Evolutionary conservation across 2,329 filamentous ascomycete species (phyloP).

Genomic region (Diaporthe ilicicola): DNA sequence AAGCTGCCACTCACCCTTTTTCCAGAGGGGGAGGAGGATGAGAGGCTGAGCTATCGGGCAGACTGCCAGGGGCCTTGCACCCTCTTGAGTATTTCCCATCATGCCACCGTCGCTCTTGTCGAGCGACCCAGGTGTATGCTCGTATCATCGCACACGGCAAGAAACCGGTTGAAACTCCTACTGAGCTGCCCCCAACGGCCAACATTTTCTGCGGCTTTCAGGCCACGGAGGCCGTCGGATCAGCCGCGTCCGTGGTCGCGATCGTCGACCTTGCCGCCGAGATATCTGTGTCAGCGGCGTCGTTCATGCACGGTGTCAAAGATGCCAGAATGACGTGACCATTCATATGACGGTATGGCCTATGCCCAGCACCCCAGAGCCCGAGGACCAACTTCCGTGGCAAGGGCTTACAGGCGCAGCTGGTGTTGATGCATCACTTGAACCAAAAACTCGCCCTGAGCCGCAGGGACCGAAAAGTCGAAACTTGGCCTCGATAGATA

Average conservation of each 20-base stretch:
- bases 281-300: neutral
- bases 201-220: neutral
- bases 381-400: neutral
- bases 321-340: conserved; percentile 14
- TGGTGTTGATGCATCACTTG: too few relatives aligned
- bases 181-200: neutral
- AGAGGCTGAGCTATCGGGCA: neutral
- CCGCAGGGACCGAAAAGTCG: too few relatives aligned
- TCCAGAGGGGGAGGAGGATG: too few relatives aligned
- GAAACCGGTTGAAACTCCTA: too few relatives aligned
- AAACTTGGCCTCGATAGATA: too few relatives aligned
- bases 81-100: neutral
- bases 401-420: too few relatives aligned
- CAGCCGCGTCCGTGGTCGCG: neutral
- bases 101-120: neutral
- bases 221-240: neutral
- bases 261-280: neutral
- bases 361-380: neutral
- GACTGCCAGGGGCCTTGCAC: neutral
- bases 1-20: neutral
- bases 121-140: neutral
- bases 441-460: too few relatives aligned
- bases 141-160: neutral
- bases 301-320: conserved; percentile 19
- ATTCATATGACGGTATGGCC: too few relatives aligned